A percentile compares a stretch with the other conserved stretches of the same genome.
Conservation (phyloP, 208 protist genomes). For the Wallacemonas rigidus region DNA sequence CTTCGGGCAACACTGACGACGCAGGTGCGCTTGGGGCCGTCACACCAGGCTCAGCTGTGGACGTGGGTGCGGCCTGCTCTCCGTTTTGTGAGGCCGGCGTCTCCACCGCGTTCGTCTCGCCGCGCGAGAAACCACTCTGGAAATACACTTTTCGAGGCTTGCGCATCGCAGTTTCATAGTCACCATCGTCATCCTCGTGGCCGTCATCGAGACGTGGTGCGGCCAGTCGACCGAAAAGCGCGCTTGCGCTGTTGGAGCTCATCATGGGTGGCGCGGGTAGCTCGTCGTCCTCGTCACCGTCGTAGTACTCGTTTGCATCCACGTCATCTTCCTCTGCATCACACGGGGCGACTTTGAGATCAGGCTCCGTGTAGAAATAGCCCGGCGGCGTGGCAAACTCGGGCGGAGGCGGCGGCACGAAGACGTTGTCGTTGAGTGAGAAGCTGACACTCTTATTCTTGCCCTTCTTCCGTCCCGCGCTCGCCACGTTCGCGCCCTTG, state of each 20-base stretch:
- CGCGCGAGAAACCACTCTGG: constrained; percentile 9
- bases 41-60: not conserved
- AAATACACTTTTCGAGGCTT: constrained; percentile 15
- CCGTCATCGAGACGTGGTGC: not conserved
- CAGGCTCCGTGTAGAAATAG: constrained; percentile 13
- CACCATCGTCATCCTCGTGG: not conserved
- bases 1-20: not conserved
- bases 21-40: not conserved
- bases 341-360: not conserved
- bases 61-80: not conserved
- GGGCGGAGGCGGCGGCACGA: constrained; percentile 9
- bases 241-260: constrained; percentile 4
- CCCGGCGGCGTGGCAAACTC: not conserved
- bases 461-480: not conserved
- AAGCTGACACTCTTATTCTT: constrained; percentile 14
- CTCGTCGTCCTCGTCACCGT: constrained; percentile 15
- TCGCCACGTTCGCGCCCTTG: not conserved
- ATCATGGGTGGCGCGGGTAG: constrained; percentile 11
- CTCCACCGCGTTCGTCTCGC: not conserved
- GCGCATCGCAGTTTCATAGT: not conserved
- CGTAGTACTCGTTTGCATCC: not conserved
- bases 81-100: not conserved
- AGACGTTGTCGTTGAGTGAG: constrained; percentile 14
- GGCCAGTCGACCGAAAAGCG: not conserved
- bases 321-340: not conserved